These are phyloP conservation scores for Simplicillium sp. DNA, from an alignment of 2,329 filamentous ascomycete species.

Conservation along the genomic window DNA sequence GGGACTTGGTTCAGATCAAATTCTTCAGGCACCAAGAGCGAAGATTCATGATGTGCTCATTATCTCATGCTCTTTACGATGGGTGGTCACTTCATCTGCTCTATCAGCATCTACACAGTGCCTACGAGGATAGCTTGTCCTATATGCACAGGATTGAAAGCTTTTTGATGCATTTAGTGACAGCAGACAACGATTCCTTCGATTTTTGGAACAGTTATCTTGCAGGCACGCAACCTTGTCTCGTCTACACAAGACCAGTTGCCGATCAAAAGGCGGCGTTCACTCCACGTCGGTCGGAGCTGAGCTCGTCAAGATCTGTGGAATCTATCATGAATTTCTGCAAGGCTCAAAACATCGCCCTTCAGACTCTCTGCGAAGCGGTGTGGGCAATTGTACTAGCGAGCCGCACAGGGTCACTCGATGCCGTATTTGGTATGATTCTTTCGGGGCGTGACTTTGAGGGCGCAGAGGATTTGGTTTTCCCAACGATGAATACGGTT, in stretches of 20 bases:
- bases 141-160: neutral
- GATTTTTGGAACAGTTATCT: slow-evolving; percentile 68
- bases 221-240: slow-evolving; percentile 32
- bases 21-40: slow-evolving; percentile 23
- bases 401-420: slow-evolving; percentile 51
- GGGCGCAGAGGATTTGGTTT: slow-evolving; percentile 57
- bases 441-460: slow-evolving; percentile 76
- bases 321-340: slow-evolving; percentile 44
- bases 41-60: slow-evolving; percentile 52
- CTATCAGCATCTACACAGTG: slow-evolving; percentile 58
- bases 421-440: slow-evolving; percentile 75
- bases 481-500: slow-evolving; percentile 90
- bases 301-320: slow-evolving; percentile 9
- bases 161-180: slow-evolving; percentile 9
- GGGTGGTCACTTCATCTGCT: slow-evolving; percentile 73
- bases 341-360: slow-evolving; percentile 54
- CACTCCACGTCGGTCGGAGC: slow-evolving; percentile 2
- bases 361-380: slow-evolving; percentile 68
- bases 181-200: slow-evolving; percentile 10
- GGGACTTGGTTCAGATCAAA: slow-evolving; percentile 38
- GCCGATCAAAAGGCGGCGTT: neutral
- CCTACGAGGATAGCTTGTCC: slow-evolving; percentile 41
- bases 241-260: slow-evolving; percentile 12
- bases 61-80: slow-evolving; percentile 84
- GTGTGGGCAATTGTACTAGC: slow-evolving; percentile 68